phyloP scores from a whole-genome alignment of 2,329 filamentous ascomycete genomes.

The Diaporthe vexans region DNA sequence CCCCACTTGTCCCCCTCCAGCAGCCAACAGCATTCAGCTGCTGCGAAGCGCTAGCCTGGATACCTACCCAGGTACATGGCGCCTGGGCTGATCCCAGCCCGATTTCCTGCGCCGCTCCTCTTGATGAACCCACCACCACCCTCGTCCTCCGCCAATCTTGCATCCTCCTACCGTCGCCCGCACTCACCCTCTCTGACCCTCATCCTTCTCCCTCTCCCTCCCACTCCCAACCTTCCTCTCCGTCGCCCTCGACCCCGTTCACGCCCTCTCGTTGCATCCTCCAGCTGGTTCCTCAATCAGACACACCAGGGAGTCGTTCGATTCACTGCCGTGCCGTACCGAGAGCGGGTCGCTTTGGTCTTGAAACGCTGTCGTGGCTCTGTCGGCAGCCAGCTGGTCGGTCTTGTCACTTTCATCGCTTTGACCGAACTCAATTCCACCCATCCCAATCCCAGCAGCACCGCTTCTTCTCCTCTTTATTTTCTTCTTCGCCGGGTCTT shows the following conservation, averaged over 20 bases:
- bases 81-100: constrained; percentile 34
- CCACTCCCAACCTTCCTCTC: not conserved
- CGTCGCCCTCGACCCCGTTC: constrained; percentile 11
- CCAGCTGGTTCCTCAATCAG: not conserved
- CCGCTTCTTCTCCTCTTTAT: not conserved
- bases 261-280: constrained; percentile 10
- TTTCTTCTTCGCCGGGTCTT: not conserved
- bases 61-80: constrained; percentile 13
- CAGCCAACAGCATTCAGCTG: constrained; percentile 5
- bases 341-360: constrained; percentile 18
- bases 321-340: not conserved
- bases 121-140: constrained; percentile 35
- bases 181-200: constrained; percentile 13
- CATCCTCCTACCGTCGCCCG: constrained; percentile 13
- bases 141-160: constrained; percentile 34
- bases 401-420: constrained; percentile 24
- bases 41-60: not conserved
- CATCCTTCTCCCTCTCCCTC: not conserved
- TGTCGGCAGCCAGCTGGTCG: constrained; percentile 22
- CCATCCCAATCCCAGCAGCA: constrained; percentile 13
- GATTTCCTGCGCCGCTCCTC: constrained; percentile 18
- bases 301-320: not conserved
- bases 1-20: constrained; percentile 11
- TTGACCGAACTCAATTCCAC: constrained; percentile 33
- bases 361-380: constrained; percentile 26